Base-by-base conservation (phyloP, 2,329 filamentous ascomycete genomes). In the Nannizziopsis arthrosporioides region DNA sequence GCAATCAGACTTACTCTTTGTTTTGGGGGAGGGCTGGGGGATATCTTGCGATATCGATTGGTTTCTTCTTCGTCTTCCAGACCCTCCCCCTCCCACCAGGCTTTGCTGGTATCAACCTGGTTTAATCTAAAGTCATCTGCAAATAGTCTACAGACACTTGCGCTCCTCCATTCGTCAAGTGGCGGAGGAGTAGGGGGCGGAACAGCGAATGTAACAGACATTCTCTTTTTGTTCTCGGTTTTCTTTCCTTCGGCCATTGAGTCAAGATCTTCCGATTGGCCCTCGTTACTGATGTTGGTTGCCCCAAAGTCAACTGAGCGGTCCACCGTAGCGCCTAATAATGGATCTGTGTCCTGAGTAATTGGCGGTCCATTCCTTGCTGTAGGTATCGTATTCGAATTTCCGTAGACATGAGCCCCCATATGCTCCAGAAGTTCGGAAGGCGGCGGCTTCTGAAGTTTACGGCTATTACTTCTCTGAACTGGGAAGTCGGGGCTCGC, bases 21-120 rank as follows among this genome's bases (percentile, higher is more conserved):
- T 19, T 57, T 56, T 40, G 60, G 57, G 37, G 59, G 63, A 35
- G 62, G 60, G 47, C 61, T 65, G 40, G 1, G n/a, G 43, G 6
- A 34, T 38, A n/a, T 48, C 42, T 14, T 47, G 37, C 11, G 63
- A 59, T 5, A 68, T 56, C n/a, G 59, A 61, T 53, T 74, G 71
- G 47, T 66, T 74, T 57, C 72, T 70, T 51, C 66, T 68, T 52
- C 61, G 61, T 53, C 66, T 64, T 35, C 66, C 62, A 15, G 66
- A 73, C 49, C 67, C 69, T 27, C 66, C 71, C 45, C 73, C 72
- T 93, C 87, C 86, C 87, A 92, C 86, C 86, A 93, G 1, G 84
- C 70, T 55, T 69, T 74, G 37, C 80, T 76, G 27, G 59, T 56
- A 32, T 64, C 59, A 12, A 63, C 51, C 15, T 69, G 64, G 49